phyloP scores from a whole-genome alignment of 768 basidiomycete genomes.

The Rhodotorula kratochvilovae region DNA sequence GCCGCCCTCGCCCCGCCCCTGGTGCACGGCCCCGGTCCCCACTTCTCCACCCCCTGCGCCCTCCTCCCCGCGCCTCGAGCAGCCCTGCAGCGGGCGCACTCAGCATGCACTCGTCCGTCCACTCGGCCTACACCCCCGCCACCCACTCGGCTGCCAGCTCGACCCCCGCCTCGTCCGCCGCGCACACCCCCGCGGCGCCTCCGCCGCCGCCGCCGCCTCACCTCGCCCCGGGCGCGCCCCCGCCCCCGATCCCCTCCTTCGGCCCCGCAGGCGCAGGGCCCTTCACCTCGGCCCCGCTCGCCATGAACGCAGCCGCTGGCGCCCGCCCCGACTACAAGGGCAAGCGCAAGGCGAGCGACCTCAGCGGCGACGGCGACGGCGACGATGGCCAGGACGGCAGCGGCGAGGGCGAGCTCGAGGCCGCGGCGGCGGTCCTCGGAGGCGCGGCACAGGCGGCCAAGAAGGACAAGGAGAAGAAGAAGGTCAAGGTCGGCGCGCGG shows the following conservation, averaged over 20 bases:
- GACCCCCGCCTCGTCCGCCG: not conserved
- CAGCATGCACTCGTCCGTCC: not conserved
- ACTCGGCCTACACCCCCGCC: not conserved
- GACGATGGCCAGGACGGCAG: not conserved
- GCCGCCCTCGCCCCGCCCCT: no score
- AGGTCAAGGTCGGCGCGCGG: constrained; percentile 34
- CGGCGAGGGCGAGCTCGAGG: not conserved
- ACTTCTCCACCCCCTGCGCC: no score
- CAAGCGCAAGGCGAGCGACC: constrained; percentile 9
- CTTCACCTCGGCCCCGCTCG: not conserved
- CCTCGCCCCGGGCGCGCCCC: not conserved
- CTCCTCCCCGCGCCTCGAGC: not conserved
- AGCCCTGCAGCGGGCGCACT: no score
- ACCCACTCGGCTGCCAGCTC: not conserved
- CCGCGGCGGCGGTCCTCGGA: not conserved
- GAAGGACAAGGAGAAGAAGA: constrained; percentile 21
- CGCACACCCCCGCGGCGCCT: not conserved
- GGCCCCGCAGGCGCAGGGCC: not conserved
- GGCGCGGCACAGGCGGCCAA: not conserved
- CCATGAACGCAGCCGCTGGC: not conserved
- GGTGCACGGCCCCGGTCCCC: no score
- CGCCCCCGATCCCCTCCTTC: not conserved
- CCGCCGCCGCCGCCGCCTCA: no score
- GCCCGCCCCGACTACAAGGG: not conserved
- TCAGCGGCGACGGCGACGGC: not conserved